Evolutionary conservation across 2,329 filamentous ascomycete genomes (phyloP), one percentile per base, ranked within the genome.

Genomic region (Tolypocladium pustulatum): DNA sequence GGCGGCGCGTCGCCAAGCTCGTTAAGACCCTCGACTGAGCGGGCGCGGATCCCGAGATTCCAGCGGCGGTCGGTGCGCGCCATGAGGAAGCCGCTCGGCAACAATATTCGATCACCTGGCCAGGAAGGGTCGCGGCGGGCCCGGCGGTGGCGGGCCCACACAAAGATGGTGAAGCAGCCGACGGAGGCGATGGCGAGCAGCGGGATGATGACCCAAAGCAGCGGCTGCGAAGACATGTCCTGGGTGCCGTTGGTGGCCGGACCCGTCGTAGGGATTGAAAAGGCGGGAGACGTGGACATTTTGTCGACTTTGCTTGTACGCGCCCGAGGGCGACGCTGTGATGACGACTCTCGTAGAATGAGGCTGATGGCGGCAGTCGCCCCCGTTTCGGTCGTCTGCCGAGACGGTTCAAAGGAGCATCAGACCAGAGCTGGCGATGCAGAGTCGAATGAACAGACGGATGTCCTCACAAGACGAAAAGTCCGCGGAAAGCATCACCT

Each of bases 1-100:
- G 85, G 85, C 55, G 85, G 85, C 12, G 84, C 82, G 68, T 87
- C 83, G 34, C 85, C 85, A 51, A 78, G 70, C 71, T 87, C 84
- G 66, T 88, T 79, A 58, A 87, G 69, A 0, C 85, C 85, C 62
- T 88, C 85, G 53, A 79, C 58, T 3, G 67, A 64, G 43, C 62
- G 63, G 8, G 64, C 58, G 3, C 61, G 62, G 43, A 57, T 38
- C 65, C 57, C 37, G 65, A 75, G 56, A 55, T 64, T 64, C 65
- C 59, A 70, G 32, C 62, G 60, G 54, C 58, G 59, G 46, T 59
- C 56, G 41, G 55, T 49, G 61, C 59, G 25, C 37, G 54, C 56
- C 49, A 54, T 52, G 36, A 56, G 34, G 37, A 55, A 58, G 51
- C 55, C 55, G 36, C 49, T 40, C 4, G 56, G 53, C 20, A 55